These are phyloP conservation scores for Ustulina deusta DNA, from an alignment of 2,329 filamentous ascomycete species.

Conservation along the genomic window DNA sequence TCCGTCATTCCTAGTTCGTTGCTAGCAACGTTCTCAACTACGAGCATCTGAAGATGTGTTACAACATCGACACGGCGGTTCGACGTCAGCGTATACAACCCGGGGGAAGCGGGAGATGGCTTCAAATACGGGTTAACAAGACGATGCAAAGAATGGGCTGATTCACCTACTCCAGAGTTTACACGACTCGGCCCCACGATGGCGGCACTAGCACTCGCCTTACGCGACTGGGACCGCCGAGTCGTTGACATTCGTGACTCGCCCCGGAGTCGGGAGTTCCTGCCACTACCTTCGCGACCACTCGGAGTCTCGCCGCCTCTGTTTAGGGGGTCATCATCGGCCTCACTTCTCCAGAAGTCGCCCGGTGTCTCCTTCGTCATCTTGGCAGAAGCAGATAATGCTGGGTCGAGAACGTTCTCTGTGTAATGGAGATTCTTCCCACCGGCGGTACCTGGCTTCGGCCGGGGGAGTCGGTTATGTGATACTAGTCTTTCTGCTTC, in stretches of 20 bases:
- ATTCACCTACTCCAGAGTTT: conserved; percentile 59
- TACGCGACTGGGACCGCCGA: conserved; percentile 68
- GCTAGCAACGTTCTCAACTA: conserved; percentile 90
- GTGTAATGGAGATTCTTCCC: conserved; percentile 93
- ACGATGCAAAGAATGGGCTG: background rate
- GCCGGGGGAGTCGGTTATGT: conserved; percentile 77
- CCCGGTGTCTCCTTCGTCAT: conserved; percentile 54
- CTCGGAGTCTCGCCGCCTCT: conserved; percentile 60
- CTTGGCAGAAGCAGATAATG: conserved; percentile 53
- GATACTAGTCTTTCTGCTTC: conserved; percentile 91
- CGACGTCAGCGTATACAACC: conserved; percentile 67
- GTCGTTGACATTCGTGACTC: conserved; percentile 64
- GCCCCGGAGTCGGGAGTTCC: conserved; percentile 62
- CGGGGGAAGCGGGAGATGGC: conserved; percentile 52
- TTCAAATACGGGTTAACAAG: conserved; percentile 38
- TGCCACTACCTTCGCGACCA: conserved; percentile 64
- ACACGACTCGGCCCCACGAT: conserved; percentile 43
- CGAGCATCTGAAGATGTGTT: conserved; percentile 86
- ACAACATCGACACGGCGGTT: conserved; percentile 71
- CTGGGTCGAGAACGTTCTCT: conserved; percentile 86
- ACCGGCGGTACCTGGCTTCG: conserved; percentile 76
- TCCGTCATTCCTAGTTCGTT: conserved; percentile 88
- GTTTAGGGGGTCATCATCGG: conserved; percentile 67
- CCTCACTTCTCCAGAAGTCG: conserved; percentile 80
- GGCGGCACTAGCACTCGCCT: conserved; percentile 59